Evolutionary conservation across 2,329 filamentous ascomycete species (phyloP), one percentile per base, ranked within the genome.

Genomic region (Xylaria sp.): DNA sequence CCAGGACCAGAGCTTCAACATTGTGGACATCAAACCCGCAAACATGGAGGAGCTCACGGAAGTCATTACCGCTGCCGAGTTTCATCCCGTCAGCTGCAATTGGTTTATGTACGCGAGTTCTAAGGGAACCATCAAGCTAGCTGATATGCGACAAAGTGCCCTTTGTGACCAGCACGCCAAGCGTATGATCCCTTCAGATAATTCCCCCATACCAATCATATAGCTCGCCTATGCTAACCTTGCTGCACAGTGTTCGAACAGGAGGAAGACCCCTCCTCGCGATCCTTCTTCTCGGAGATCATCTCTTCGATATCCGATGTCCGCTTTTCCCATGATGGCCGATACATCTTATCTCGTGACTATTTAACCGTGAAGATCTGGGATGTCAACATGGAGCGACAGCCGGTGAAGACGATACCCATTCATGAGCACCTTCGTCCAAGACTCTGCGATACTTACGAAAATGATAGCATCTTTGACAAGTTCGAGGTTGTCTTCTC

Each of bases 81-180:
- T 99, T 71, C 94, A 99, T 73, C 94, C 94, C 4, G 81, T 88
- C 71, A 96, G 92, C 80, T 99, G 94, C 83, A 97, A 99, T 77
- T 96, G 91, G 92, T 97, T 99, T 79, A 99, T 99, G 93, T 99
- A 97, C 75, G 94, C 94, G 68, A 97, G 93, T 76, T 97, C 92
- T 61, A 99, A 99, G 77, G 94, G 94, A 62, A 97, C 94, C 42
- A 97, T 99, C 79, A 99, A 99, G 79, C 82, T 99, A 69, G 94
- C 94, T 52, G 94, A 99, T 71, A 99, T 99, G 94, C 87, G 94
- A 70, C 90, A 97, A 80, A 96, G 92, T 71, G 94, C 94, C 35
- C 80, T 99, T 55, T 99, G 94, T 72, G 94, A 99, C 72, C 87
- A 95, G 71, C 94, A 99, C 72, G 88, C 92, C 16, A 99, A 99